These are phyloP conservation scores for Pythium sp. DNA, from an alignment of 352 stramenopile species.

Conservation along the genomic window DNA sequence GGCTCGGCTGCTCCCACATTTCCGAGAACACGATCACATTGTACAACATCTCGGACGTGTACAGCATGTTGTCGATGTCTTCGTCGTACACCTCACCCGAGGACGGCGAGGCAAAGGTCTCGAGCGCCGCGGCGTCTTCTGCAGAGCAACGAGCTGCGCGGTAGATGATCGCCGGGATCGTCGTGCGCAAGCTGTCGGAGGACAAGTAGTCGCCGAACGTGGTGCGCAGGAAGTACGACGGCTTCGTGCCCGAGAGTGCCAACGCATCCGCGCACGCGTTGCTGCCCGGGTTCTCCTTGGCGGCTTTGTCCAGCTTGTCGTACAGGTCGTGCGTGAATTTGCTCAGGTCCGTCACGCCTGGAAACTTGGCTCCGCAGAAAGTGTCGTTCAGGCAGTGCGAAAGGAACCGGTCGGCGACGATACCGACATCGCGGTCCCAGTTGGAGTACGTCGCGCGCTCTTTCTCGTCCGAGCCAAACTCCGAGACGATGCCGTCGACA, in stretches of 20 bases:
- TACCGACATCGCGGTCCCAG: slow-evolving; percentile 71
- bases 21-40: slow-evolving; percentile 79
- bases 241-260: slow-evolving; percentile 31
- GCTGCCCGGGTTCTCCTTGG: slow-evolving; percentile 30
- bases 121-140: slow-evolving; percentile 37
- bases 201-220: slow-evolving; percentile 61
- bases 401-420: slow-evolving; percentile 59
- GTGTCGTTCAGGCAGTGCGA: slow-evolving; percentile 46
- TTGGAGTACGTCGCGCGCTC: slow-evolving; percentile 73
- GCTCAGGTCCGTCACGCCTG: slow-evolving; percentile 41
- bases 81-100: slow-evolving; percentile 23
- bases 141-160: slow-evolving; percentile 39
- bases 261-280: slow-evolving; percentile 55
- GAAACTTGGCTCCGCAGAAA: slow-evolving; percentile 68
- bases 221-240: slow-evolving; percentile 71
- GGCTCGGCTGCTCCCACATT: slow-evolving; percentile 64
- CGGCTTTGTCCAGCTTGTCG: slow-evolving; percentile 43
- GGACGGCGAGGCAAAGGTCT: slow-evolving; percentile 23
- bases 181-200: slow-evolving; percentile 32
- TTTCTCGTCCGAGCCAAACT: slow-evolving; percentile 45
- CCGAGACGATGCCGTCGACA: slow-evolving; percentile 68
- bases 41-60: slow-evolving; percentile 72
- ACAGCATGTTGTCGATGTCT: slow-evolving; percentile 49
- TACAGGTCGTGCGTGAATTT: slow-evolving; percentile 55
- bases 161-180: slow-evolving; percentile 59